A percentile compares a stretch with the other conserved stretches of the same genome.
Evolutionary conservation across 139 green algal genomes (phyloP).

Genomic region (Coelastrella sp.): DNA sequence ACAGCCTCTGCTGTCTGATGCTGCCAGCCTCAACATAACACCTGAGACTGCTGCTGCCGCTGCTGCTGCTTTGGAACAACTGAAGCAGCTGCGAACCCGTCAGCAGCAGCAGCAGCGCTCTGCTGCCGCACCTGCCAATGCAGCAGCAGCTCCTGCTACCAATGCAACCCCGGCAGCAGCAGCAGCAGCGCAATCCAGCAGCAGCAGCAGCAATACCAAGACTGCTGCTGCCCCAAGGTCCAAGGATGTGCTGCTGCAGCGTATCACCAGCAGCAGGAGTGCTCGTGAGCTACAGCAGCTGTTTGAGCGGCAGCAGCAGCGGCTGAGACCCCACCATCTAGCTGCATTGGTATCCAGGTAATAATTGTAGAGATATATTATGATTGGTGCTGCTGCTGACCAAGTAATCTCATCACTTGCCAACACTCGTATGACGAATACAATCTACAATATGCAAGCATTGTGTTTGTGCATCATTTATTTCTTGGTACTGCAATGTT

Average conservation of each 20-base stretch:
- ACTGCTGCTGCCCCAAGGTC: neutral
- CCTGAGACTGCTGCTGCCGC: neutral
- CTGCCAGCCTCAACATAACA: neutral
- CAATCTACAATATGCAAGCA: too few species aligned
- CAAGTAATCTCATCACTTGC: too few species aligned
- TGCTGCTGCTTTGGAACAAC: neutral
- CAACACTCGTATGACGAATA: too few species aligned
- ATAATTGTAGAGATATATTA: too few species aligned
- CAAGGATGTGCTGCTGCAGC: conserved; percentile 26
- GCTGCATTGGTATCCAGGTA: conserved; percentile 26
- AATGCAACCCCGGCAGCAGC: neutral
- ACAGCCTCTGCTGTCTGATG: neutral
- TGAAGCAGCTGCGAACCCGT: neutral
- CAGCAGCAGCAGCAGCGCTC: conserved; percentile 26
- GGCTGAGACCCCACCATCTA: conserved; percentile 34
- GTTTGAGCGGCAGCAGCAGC: conserved; percentile 47
- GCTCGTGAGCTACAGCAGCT: conserved; percentile 8
- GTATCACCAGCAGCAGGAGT: conserved; percentile 18
- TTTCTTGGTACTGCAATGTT: too few species aligned
- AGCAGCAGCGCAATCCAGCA: neutral
- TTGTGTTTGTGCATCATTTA: too few species aligned
- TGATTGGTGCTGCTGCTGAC: too few species aligned
- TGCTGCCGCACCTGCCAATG: neutral
- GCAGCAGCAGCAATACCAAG: neutral
- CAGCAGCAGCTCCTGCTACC: neutral